Base-by-base conservation (phyloP, 495 filamentous ascomycete genomes). In the Penicillium maclennaniae region DNA sequence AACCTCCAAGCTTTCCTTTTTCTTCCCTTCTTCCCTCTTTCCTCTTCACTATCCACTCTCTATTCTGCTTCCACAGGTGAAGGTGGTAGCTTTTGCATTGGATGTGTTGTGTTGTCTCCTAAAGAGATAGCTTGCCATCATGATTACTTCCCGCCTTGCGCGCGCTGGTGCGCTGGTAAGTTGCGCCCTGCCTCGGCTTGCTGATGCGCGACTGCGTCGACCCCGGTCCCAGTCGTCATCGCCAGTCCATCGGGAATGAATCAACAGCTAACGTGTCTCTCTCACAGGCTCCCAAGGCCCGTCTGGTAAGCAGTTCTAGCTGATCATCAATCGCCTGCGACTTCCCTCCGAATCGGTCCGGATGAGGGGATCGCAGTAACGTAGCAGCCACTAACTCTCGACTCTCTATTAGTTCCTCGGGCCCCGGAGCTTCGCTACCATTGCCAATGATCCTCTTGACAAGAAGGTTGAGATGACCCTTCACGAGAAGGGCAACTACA, bases 401-500 rank as follows among this genome's bases (percentile, higher is more conserved):
- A 20, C 47, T 44, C 47, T 44, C 21, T 31, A 40, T 59, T 60
- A 83, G 80, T 54, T 75, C 47, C 65, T 74, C 63, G 72, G 71
- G 61, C 59, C 74, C 60, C 78, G 83, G 61, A 75, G 77, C 63
- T 65, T 86, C 59, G 85, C 85, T 53, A 85, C 85, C 67, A 78
- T 82, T 62, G 72, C 66, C 62, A 79, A 84, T 70, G 71, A 78
- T 64, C 80, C 86, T 51, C 82, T 90, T 51, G 77, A 77, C 71
- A 79, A 83, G 73, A 89, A 89, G 81, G 87, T 90, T 70, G 87
- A 89, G 74, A 90, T 89, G 87, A 85, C 75, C 75, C 87, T 83
- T 63, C 82, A 76, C 72, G 86, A 89, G 71, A 87, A 84, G 82
- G 86, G 87, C 51, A 84, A 89, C 70, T 88, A 82, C 78, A 88